A percentile compares a stretch with the other conserved stretches of the same genome.
Evolutionary conservation across 2,329 filamentous ascomycete species (phyloP).

Genomic region (Ceratocystis papillata): DNA sequence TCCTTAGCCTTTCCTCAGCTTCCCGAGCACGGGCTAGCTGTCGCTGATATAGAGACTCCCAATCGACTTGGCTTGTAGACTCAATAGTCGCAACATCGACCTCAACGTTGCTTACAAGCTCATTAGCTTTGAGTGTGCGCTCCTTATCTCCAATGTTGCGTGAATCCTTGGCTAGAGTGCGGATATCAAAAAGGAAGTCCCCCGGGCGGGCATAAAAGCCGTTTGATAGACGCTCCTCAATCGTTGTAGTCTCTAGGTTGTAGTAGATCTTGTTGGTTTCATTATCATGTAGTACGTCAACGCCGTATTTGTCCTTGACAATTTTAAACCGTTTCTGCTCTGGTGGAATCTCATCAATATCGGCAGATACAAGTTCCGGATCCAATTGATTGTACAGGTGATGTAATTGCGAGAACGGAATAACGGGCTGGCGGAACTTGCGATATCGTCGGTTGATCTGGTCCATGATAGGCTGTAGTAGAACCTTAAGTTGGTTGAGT

Average conservation of each 20-base stretch:
- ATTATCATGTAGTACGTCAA: conserved; percentile 63
- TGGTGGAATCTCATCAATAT: conserved; percentile 39
- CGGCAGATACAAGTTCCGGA: conserved; percentile 54
- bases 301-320: conserved; percentile 66
- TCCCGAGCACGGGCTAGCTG: conserved; percentile 55
- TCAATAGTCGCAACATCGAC: conserved; percentile 78
- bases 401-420: conserved; percentile 61
- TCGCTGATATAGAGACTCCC: conserved; percentile 67
- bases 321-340: conserved; percentile 68
- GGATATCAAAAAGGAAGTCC: conserved; percentile 83
- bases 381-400: conserved; percentile 80
- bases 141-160: conserved; percentile 73
- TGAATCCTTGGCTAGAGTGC: conserved; percentile 72
- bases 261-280: conserved; percentile 79
- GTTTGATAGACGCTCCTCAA: conserved; percentile 93
- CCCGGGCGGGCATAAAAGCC: conserved; percentile 87
- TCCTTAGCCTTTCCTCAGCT: conserved; percentile 49
- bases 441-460: conserved; percentile 85
- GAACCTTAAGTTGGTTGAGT: conserved; percentile 77
- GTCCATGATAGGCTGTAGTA: conserved; percentile 92
- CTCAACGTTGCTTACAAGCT: conserved; percentile 85
- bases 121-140: conserved; percentile 74
- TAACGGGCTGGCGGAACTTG: conserved; percentile 71
- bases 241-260: conserved; percentile 83
- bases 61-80: conserved; percentile 56